phyloP scores from a whole-genome alignment of 1,284 basidiomycete species.

The Boletus semigastroideus region DNA sequence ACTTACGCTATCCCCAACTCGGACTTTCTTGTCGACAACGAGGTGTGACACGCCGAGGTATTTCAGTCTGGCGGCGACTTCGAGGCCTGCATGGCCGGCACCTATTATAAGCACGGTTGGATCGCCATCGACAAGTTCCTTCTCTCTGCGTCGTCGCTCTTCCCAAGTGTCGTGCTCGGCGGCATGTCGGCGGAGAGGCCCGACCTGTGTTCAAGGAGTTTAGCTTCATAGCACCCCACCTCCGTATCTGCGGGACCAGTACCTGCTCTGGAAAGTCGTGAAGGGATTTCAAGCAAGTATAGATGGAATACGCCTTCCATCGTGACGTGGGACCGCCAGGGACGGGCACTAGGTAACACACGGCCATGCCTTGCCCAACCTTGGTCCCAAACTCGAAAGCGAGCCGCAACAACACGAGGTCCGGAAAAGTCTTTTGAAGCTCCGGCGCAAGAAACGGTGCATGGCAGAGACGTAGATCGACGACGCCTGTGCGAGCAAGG shows the following conservation, averaged over 20 bases:
- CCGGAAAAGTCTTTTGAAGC: slow-evolving; percentile 24
- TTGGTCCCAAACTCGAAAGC: slow-evolving; percentile 29
- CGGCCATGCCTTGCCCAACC: slow-evolving; percentile 21
- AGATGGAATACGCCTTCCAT: slow-evolving; percentile 36
- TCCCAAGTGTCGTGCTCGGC: slow-evolving; percentile 32
- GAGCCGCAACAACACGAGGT: slow-evolving; percentile 26
- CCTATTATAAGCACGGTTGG: slow-evolving; percentile 35
- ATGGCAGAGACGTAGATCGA: slow-evolving; percentile 21
- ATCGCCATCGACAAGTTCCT: slow-evolving; percentile 25
- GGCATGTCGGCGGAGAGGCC: slow-evolving; percentile 16
- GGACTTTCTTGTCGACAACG: slow-evolving; percentile 35
- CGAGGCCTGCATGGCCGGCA: slow-evolving; percentile 40
- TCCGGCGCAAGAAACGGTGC: slow-evolving; percentile 20
- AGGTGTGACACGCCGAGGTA: slow-evolving; percentile 36
- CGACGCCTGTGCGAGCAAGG: slow-evolving; percentile 34
- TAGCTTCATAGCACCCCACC: neutral
- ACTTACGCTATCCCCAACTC: slow-evolving; percentile 36
- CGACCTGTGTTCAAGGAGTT: slow-evolving; percentile 15
- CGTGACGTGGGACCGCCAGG: slow-evolving; percentile 14
- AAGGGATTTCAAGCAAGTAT: slow-evolving; percentile 51
- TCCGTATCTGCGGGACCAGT: slow-evolving; percentile 11
- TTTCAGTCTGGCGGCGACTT: slow-evolving; percentile 37
- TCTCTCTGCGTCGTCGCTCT: slow-evolving; percentile 24
- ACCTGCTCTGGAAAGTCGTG: slow-evolving; percentile 44
- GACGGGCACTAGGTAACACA: slow-evolving; percentile 21